Conservation (phyloP, 306 rosid species). For the Vigna reflexopilosa region DNA sequence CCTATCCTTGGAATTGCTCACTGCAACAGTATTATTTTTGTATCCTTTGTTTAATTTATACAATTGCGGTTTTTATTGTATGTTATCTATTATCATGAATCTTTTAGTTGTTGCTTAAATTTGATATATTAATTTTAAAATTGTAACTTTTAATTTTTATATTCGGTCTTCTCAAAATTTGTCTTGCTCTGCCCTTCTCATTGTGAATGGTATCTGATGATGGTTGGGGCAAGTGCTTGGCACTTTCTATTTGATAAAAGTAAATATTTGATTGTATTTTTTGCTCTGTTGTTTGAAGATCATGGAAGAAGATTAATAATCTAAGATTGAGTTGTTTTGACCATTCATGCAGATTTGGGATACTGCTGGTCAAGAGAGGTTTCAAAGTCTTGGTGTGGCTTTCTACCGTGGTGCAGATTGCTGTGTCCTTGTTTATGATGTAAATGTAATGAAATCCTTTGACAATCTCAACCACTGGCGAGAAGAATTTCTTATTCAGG, state of each 20-base stretch:
- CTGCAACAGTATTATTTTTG: not conserved
- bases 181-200: not conserved
- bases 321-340: constrained; percentile 34
- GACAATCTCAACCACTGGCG: constrained; percentile 99
- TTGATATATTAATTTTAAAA: no score
- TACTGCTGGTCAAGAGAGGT: constrained; percentile 98
- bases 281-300: constrained; percentile 26
- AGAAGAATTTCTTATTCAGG: constrained; percentile 99
- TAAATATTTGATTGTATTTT: constrained; percentile 11
- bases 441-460: constrained; percentile 94
- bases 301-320: constrained; percentile 31
- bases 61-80: no score
- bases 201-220: constrained; percentile 13
- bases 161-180: not conserved
- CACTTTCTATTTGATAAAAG: constrained; percentile 3
- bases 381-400: constrained; percentile 99
- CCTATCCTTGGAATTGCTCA: no score
- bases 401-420: constrained; percentile 99
- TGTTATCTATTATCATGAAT: no score
- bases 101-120: no score
- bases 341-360: constrained; percentile 79
- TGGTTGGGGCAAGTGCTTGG: not conserved
- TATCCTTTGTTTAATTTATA: no score
- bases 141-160: no score
- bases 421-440: constrained; percentile 98